Percentiles rank a stretch among this genome's conserved stretches.
phyloP scores from a whole-genome alignment of 768 basidiomycete genomes.

The Multifurca ochricompacta region DNA sequence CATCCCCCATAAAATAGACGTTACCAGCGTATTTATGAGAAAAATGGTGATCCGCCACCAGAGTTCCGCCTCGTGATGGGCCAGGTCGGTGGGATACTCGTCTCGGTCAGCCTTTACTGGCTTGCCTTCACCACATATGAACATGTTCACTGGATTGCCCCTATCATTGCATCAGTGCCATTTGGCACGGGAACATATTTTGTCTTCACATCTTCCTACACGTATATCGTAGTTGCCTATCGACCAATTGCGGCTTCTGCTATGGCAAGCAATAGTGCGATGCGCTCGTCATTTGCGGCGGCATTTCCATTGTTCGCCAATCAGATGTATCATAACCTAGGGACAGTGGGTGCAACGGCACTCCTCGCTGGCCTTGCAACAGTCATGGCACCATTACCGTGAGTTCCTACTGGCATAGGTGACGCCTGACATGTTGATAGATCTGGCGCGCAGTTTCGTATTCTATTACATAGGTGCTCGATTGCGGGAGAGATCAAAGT shows the following conservation, averaged over 20 bases:
- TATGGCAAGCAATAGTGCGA: conserved; percentile 53
- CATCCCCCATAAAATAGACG: neutral
- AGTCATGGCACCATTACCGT: conserved; percentile 42
- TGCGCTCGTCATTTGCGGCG: conserved; percentile 33
- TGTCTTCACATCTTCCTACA: conserved; percentile 63
- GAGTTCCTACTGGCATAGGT: conserved; percentile 22
- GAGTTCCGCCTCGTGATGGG: conserved; percentile 9
- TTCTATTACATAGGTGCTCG: conserved; percentile 2
- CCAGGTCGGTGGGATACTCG: conserved; percentile 37
- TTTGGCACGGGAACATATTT: conserved; percentile 46
- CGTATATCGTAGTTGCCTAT: conserved; percentile 44
- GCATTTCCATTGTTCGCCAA: conserved; percentile 34
- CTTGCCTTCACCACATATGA: conserved; percentile 27
- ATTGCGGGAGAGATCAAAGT: conserved; percentile 1
- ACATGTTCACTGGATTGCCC: conserved; percentile 40
- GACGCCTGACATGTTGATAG: neutral
- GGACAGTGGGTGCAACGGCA: conserved; percentile 31
- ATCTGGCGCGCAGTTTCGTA: neutral
- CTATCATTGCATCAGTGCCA: conserved; percentile 38
- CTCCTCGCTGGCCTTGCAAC: conserved; percentile 34
- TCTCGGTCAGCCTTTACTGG: conserved; percentile 49
- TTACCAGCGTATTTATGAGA: neutral
- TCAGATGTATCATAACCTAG: conserved; percentile 32
- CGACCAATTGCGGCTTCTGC: conserved; percentile 52
- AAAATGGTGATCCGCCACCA: neutral